A percentile compares a stretch with the other conserved stretches of the same genome.
Conservation (phyloP, 2,329 filamentous ascomycete genomes). For the Juglanconis oblonga region DNA sequence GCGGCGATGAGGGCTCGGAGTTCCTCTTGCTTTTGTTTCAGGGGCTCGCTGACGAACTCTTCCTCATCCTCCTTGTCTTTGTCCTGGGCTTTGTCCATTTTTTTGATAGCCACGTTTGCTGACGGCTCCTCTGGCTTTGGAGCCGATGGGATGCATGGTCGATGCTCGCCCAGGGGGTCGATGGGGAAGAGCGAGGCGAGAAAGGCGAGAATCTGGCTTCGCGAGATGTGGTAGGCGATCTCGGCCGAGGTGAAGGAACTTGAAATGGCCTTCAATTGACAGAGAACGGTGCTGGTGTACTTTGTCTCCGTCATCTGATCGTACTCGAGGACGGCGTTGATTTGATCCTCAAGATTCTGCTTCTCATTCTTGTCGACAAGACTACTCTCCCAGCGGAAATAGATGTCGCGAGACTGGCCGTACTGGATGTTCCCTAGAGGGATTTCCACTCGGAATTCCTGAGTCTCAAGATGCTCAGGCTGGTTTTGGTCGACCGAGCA, state of each 20-base stretch:
- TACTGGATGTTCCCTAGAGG: conserved; percentile 54
- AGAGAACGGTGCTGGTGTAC: conserved; percentile 3
- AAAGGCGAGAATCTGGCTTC: conserved; percentile 48
- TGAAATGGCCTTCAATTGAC: conserved; percentile 20
- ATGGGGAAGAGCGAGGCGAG: conserved; percentile 44
- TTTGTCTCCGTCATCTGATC: conserved; percentile 24
- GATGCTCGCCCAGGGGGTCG: conserved; percentile 34
- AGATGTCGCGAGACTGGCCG: conserved; percentile 58
- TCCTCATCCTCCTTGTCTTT: neutral
- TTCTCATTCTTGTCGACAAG: conserved; percentile 11
- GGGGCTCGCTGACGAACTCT: neutral
- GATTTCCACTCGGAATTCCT: conserved; percentile 33
- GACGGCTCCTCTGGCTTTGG: no score
- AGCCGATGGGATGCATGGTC: neutral
- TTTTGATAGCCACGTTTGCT: no score
- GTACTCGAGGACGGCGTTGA: conserved; percentile 36
- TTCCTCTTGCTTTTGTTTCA: neutral
- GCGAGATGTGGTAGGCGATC: conserved; percentile 50
- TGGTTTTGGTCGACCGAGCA: conserved; percentile 34
- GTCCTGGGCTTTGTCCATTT: neutral
- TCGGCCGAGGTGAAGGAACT: conserved; percentile 24
- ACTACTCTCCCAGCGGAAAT: conserved; percentile 34
- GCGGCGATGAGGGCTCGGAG: conserved; percentile 31
- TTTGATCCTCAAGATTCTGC: conserved; percentile 16
- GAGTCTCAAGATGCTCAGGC: conserved; percentile 14